Base-by-base conservation (phyloP, 148 eudicot genomes). In the Rhododendron molle region DNA sequence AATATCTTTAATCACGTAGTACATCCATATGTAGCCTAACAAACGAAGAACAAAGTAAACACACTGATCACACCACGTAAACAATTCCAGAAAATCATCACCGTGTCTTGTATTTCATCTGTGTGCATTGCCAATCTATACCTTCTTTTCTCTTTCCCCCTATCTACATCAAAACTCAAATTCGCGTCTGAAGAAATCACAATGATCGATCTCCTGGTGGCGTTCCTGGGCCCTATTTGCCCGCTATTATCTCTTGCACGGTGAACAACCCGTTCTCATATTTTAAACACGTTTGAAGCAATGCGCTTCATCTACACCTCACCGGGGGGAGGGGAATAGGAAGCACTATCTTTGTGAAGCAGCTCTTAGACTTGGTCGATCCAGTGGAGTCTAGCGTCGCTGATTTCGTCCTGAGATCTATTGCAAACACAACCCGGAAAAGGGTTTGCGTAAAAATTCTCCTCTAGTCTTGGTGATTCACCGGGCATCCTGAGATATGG, bases 361-460 rank as follows among this genome's bases (percentile, higher is more conserved):
- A 36, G 9, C 60, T 52, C 43, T 26, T 62, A 65, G 54, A 36
- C 20, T 47, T 38, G 85, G 82, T 87, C 85, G 9, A 7, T 77
- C 21, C 26, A 38, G 16, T 49, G 58, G 26, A 54, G 76, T 13
- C 36, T 44, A 46, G 62, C 0, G 21, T 62, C 36, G 34, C 23
- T 80, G 23, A 46, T 56, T 76, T 36, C 18, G 60, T 82, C 79
- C 76, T 50, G 85, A 40, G 92, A 86, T 71, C 77, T 87, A 74
- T 88, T 86, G 58, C 98, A 95, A 40, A 95, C 62, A 62, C 98
- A 95, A 72, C 95, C 96, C 4, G 96, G 98, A 30, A 88, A 91
- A 30, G 98, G 96, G 85, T 95, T 95, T 67, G 96, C 93, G 49
- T 93, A 92, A 50, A 92, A 93, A 47, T 86, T 91, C 88, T 95